phyloP scores from a whole-genome alignment of 495 filamentous ascomycete species.

The Penicillium bovifimosum region DNA sequence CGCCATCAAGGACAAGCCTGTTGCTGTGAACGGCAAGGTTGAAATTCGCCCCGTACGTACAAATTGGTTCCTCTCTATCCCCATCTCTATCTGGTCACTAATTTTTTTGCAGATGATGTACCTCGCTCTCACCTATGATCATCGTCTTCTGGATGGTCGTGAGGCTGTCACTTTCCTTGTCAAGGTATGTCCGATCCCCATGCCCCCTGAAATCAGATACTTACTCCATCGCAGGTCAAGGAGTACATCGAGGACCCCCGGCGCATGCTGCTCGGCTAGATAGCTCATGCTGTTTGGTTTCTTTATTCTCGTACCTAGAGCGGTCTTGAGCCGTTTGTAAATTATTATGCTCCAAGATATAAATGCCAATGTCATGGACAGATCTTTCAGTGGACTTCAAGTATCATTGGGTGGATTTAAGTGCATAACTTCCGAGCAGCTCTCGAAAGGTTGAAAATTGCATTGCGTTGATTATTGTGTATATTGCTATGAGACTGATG shows the following conservation, averaged over 20 bases:
- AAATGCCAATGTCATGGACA: constrained; percentile 12
- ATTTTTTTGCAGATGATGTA: constrained; percentile 76
- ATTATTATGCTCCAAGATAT: constrained; percentile 31
- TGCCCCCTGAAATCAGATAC: neutral
- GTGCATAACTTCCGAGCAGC: no score
- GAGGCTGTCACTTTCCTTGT: constrained; percentile 97
- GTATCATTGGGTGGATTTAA: neutral
- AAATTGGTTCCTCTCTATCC: neutral
- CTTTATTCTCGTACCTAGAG: constrained; percentile 15
- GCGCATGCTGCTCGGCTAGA: constrained; percentile 72
- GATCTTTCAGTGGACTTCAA: neutral
- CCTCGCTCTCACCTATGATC: constrained; percentile 93
- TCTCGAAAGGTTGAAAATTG: no score
- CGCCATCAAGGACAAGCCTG: constrained; percentile 91
- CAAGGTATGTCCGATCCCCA: constrained; percentile 50
- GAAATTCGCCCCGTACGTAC: constrained; percentile 74
- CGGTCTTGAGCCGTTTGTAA: constrained; percentile 27
- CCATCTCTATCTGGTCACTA: constrained; percentile 4
- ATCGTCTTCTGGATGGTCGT: constrained; percentile 88
- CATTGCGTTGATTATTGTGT: no score
- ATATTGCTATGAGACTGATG: no score
- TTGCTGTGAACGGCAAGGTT: constrained; percentile 84
- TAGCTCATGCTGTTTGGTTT: constrained; percentile 8
- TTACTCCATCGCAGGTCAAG: constrained; percentile 54
- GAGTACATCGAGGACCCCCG: constrained; percentile 97